These are phyloP conservation scores for Alternaria burnsii DNA, from an alignment of 2,329 filamentous ascomycete species.

Conservation along the genomic window DNA sequence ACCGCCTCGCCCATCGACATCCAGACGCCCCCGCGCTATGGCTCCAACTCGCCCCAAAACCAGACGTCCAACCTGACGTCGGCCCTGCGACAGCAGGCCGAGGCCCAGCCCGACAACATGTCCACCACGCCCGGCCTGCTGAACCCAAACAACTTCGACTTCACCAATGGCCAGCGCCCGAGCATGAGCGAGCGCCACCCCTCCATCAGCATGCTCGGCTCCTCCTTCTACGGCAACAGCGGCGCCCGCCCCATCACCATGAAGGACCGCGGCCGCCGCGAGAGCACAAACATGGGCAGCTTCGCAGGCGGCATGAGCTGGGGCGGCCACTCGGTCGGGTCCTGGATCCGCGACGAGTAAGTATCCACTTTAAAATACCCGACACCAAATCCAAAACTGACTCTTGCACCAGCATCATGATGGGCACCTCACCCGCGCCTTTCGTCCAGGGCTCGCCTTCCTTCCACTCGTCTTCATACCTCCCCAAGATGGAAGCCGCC, in stretches of 20 bases:
- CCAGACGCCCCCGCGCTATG: constrained; percentile 61
- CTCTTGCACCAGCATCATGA: constrained; percentile 75
- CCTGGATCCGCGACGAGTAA: constrained; percentile 98
- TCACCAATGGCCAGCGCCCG: constrained; percentile 37
- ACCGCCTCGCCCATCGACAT: constrained; percentile 68
- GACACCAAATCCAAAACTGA: constrained; percentile 30
- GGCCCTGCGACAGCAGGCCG: constrained; percentile 63
- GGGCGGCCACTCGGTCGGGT: constrained; percentile 95
- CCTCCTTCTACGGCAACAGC: constrained; percentile 63
- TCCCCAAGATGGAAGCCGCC: constrained; percentile 94
- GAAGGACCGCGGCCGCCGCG: constrained; percentile 63
- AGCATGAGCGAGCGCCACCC: constrained; percentile 60
- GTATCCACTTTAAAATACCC: constrained; percentile 53
- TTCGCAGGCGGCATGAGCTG: constrained; percentile 87
- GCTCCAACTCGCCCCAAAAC: constrained; percentile 67
- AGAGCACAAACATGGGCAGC: constrained; percentile 69
- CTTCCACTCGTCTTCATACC: constrained; percentile 94
- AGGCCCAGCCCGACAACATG: constrained; percentile 43
- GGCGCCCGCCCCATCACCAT: constrained; percentile 70
- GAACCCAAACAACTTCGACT: constrained; percentile 46
- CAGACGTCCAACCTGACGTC: constrained; percentile 71
- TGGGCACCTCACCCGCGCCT: constrained; percentile 94
- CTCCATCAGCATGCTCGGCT: constrained; percentile 58
- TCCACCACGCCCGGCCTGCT: constrained; percentile 54
- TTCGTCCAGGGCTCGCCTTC: constrained; percentile 84